phyloP scores from a whole-genome alignment of 2,329 filamentous ascomycete genomes.

The Aspergillaceae sp. region DNA sequence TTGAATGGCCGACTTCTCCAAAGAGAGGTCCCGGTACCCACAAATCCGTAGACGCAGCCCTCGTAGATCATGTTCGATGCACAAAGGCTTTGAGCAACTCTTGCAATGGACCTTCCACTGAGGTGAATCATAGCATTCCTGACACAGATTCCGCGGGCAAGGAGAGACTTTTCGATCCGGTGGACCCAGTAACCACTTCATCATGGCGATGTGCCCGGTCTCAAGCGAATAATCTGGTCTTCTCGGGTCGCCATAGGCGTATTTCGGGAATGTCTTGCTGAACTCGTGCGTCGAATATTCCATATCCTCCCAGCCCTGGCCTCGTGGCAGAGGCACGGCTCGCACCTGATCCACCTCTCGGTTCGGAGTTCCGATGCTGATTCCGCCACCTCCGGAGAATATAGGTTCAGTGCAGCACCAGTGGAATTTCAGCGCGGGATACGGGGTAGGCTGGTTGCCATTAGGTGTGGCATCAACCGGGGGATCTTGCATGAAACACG shows the following conservation, averaged over 20 bases:
- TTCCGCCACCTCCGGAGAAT: conserved; percentile 52
- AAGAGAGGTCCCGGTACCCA: conserved; percentile 47
- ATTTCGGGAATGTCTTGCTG: conserved; percentile 32
- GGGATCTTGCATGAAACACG: conserved; percentile 51
- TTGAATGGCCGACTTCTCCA: conserved; percentile 40
- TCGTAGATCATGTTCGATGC: conserved; percentile 52
- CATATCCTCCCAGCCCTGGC: conserved; percentile 47
- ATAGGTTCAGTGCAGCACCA: conserved; percentile 55
- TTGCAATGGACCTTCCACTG: conserved; percentile 54
- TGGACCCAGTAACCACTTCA: conserved; percentile 41
- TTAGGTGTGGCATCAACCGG: conserved; percentile 20
- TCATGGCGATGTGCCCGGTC: conserved; percentile 34
- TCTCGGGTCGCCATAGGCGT: conserved; percentile 33
- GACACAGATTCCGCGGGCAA: conserved; percentile 49
- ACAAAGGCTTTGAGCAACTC: conserved; percentile 48
- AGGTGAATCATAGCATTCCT: conserved; percentile 50
- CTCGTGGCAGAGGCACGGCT: conserved; percentile 48
- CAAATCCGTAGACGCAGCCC: conserved; percentile 50
- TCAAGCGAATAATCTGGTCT: conserved; percentile 33
- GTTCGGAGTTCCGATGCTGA: conserved; percentile 47
- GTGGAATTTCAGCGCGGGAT: conserved; percentile 47
- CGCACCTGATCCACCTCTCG: conserved; percentile 49
- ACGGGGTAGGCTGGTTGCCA: conserved; percentile 26
- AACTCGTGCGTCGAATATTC: conserved; percentile 40
- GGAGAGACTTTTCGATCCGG: conserved; percentile 38